phyloP scores from a whole-genome alignment of 495 filamentous ascomycete species.

The Podospora bellae-mahoneyi region DNA sequence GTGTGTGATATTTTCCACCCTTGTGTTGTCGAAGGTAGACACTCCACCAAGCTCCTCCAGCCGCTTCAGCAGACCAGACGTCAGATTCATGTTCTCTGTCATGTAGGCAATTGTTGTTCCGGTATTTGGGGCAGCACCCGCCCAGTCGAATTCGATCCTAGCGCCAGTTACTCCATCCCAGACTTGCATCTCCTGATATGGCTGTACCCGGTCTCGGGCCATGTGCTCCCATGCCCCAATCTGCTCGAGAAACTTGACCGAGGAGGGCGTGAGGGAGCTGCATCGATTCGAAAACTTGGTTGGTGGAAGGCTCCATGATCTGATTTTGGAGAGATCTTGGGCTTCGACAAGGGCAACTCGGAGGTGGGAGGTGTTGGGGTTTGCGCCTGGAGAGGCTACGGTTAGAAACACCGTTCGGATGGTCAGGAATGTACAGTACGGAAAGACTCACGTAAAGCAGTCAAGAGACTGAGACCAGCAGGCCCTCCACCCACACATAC shows the following conservation, averaged over 20 bases:
- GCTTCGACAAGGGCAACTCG: conserved; percentile 86
- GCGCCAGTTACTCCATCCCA: conserved; percentile 93
- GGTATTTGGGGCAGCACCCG: conserved; percentile 42
- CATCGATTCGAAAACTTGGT: conserved; percentile 86
- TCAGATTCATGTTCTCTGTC: conserved; percentile 90
- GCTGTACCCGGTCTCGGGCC: conserved; percentile 65
- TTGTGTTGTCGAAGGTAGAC: conserved; percentile 67
- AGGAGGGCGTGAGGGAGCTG: conserved; percentile 87
- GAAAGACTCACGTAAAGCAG: conserved; percentile 69
- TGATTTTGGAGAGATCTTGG: conserved; percentile 70
- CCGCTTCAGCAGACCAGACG: conserved; percentile 66
- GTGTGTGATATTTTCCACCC: conserved; percentile 71
- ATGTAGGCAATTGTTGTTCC: conserved; percentile 79
- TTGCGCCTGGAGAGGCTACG: conserved; percentile 49
- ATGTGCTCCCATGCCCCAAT: conserved; percentile 88
- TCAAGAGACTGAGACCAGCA: conserved; percentile 82
- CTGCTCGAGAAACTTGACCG: conserved; percentile 63
- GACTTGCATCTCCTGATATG: conserved; percentile 89
- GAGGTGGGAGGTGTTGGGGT: conserved; percentile 68
- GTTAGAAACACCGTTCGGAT: not conserved
- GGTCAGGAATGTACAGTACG: not conserved
- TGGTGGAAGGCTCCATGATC: conserved; percentile 59
- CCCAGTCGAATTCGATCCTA: conserved; percentile 83
- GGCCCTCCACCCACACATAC: conserved; percentile 97
- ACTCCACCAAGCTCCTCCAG: conserved; percentile 66